Base-by-base conservation (phyloP, 352 stramenopile genomes). In the Phytopythium oedochilum region DNA sequence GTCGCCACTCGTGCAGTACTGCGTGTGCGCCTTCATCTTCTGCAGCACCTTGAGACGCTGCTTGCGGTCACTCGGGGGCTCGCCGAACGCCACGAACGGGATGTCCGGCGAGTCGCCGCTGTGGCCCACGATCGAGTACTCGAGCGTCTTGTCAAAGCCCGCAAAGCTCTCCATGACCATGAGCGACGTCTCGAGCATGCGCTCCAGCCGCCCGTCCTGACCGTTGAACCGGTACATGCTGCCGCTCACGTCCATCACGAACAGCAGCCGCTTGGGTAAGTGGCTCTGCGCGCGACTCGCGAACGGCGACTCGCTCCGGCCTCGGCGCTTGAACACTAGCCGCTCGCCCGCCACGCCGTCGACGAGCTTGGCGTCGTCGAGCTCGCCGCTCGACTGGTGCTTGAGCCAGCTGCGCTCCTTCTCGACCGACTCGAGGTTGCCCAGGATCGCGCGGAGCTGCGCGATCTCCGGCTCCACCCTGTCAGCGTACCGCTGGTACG, bases 111-210 rank as follows among this genome's bases (percentile, higher is more conserved):
- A 87, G 51, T 96, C 84, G 3, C 94, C 94, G 57, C 79, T 97
- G 72, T 98, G 95, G 10, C 93, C 95, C 54, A 97, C 80, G 66
- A 98, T 97, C 26, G 72, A 74, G 59, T 97, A 96, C 53, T 97
- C 82, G 34, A 98, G 95, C 58, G 94, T 79, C 46, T 76, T 69
- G 51, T 97, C 89, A 40, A 94, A 87, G 44, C 88, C 91, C 1
- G 88, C 78, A 58, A 98, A 90, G 52, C 75, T 88, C 70, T 98
- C 94, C 94, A 99, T 98, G 55, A 99, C 89, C 87, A 99, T 96
- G 31, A 97, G 66, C 18, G 92, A 86, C 10, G 94, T 96, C 73
- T 98, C 95, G 6, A 98, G 70, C 42, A 96, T 86, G 39, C 94
- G 87, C 42, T 97, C 78, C 1, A 98, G 78, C 14, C 96, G 85